Evolutionary conservation across 768 basidiomycete genomes (phyloP), one percentile per base, ranked within the genome.

Genomic region (Termitomyces sp.): DNA sequence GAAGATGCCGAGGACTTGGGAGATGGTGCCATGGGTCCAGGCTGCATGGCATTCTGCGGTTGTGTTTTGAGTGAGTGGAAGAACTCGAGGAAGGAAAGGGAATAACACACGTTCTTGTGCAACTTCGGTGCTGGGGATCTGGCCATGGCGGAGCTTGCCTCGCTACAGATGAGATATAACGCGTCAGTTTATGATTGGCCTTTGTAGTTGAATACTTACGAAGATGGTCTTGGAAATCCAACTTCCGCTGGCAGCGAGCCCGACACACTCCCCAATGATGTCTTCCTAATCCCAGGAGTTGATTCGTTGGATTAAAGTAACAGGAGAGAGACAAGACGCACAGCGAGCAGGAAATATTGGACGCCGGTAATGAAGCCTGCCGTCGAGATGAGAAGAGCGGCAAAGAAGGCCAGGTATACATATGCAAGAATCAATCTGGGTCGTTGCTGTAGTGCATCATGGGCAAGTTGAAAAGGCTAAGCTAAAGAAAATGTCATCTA

Each of bases 311-410:
- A 12, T 7, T 16, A 20, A 25, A 5, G 35, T 18, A 10, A 52
- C 22, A 36, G 35, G 27, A 48, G 6, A 3, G 47, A 12, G n/a
- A 40, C 29, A 36, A 18, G 33, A 69, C 76, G 39, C 53, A 75
- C 74, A 22, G 72, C 66, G 31, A 72, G 69, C 22, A 65, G 56
- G 58, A 74, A 76, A 54, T 76, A 77, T n/a, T 72, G 62, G 12
- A 72, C 58, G 15, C 72, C 70, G 1, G 63, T 62, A 15, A 75
- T 50, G 50, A 74, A 67, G 11, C 73, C 73, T 13, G 73, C 69
- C 6, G 64, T 62, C 1, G 68, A 71, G 23, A 73, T 68, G 15
- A 75, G 57, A 36, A 73, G 50, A 16, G 72, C 71, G 18, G 73
- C 69, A 27, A 73, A 45, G 63, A 74, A 66, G 18, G 74, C 36